Base-by-base conservation (phyloP, 1,284 basidiomycete species). In the Moesziomyces sp. region DNA sequence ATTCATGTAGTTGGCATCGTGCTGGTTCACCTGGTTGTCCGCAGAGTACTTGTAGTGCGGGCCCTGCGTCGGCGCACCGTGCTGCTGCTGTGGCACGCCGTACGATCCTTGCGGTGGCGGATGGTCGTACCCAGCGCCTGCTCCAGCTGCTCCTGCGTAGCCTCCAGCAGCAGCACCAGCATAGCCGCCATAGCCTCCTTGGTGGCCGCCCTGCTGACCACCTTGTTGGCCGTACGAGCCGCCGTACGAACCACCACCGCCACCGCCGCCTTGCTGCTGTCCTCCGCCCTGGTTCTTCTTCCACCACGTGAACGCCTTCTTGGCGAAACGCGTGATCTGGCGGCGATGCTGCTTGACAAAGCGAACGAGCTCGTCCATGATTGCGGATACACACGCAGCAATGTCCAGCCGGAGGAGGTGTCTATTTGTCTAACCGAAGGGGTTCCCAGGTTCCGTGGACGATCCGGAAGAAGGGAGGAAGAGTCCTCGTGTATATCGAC, bases 1-100 rank as follows among this genome's bases (percentile, higher is more conserved):
- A 9, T 76, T 58, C 69, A 74, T 71, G 68, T 84, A 84, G 47
- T 77, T 67, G 28, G 74, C 71, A 63, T 84, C 82, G 58, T 80
- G 75, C 23, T 75, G 71, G 65, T 84, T 84, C 19, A 80, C 74
- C 67, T 82, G 80, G 57, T 80, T 80, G 56, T 80, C 78, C 52
- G 60, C 46, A 21, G 73, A 75, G 60, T 47, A 75, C 46, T 75
- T 75, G 63, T 71, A 71, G 63, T 75, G 73, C 6, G 73, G 73
- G 3, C 68, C 73, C 46, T 70, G 67, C 21, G 53, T 63, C 13
- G 62, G 55, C 35, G 73, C 73, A 18, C 58, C 61, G 9, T 71
- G 46, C 16, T 66, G 60, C 24, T 45, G 52, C 11, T 62, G 69
- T 16, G 66, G 78, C n/a, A 52, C 59, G n/a, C 45, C 23, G 58